Percentiles rank a stretch among this genome's conserved stretches.
Conservation (phyloP, 1,284 basidiomycete genomes). For the Heterobasidion occidentale region DNA sequence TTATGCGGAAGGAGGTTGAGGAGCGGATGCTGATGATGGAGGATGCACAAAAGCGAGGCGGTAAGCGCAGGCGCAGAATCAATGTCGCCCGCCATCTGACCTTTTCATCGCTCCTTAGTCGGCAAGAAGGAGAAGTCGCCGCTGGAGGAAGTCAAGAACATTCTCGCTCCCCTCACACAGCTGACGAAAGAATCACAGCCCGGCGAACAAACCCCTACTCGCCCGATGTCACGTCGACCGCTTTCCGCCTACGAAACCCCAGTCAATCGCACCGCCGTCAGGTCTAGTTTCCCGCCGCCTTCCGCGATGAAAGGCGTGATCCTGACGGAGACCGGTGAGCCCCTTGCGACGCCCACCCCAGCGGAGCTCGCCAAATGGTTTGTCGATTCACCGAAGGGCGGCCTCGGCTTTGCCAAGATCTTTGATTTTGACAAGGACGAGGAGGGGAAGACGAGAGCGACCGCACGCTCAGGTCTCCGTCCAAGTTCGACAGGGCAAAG, state of each 20-base stretch:
- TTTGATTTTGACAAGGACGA: constrained; percentile 51
- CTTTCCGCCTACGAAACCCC: constrained; percentile 31
- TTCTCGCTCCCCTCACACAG: constrained; percentile 44
- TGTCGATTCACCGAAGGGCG: constrained; percentile 47
- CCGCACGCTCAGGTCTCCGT: constrained; percentile 21
- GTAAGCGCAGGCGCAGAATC: background rate
- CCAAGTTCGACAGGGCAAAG: constrained; percentile 9
- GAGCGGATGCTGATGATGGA: constrained; percentile 34
- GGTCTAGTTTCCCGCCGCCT: constrained; percentile 24
- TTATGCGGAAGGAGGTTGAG: constrained; percentile 37
- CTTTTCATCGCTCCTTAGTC: constrained; percentile 9
- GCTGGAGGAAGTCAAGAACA: constrained; percentile 67
- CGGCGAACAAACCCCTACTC: constrained; percentile 13
- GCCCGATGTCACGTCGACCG: constrained; percentile 20
- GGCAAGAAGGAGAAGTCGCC: constrained; percentile 50
- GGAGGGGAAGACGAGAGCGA: constrained; percentile 16
- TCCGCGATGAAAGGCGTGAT: constrained; percentile 81
- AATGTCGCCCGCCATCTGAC: background rate
- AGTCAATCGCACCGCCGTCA: constrained; percentile 16
- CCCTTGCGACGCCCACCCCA: constrained; percentile 59
- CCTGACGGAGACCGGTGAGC: constrained; percentile 65
- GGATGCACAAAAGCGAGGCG: constrained; percentile 29
- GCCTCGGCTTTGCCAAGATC: constrained; percentile 66
- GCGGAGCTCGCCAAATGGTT: constrained; percentile 57
- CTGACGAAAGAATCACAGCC: constrained; percentile 23